A percentile compares a stretch with the other conserved stretches of the same genome.
Conservation (phyloP, 1,139 yeast genomes). For the Yamadazyma taylorii region DNA sequence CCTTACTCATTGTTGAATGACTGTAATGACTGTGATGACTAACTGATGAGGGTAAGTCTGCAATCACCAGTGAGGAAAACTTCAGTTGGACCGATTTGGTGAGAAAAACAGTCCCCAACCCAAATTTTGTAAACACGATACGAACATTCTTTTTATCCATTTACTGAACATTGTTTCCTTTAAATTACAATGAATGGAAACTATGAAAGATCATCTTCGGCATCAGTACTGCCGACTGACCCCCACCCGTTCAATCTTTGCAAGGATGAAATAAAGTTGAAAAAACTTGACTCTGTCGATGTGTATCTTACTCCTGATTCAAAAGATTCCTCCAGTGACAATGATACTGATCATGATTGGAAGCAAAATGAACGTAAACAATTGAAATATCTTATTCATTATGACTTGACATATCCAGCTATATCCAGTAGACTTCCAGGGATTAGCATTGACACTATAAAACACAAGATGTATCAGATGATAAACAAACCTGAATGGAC, state of each 20-base stretch:
- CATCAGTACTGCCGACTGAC: background rate
- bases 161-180: background rate
- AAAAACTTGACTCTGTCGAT: slow-evolving; percentile 4
- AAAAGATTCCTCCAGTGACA: slow-evolving; percentile 16
- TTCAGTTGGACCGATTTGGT: too few relatives aligned
- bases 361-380: slow-evolving; percentile 7
- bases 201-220: background rate
- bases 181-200: background rate
- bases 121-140: too few relatives aligned
- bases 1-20: too few relatives aligned
- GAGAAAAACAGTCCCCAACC: too few relatives aligned
- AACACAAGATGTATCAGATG: slow-evolving; percentile 1
- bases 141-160: too few relatives aligned
- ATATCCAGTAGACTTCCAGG: slow-evolving; percentile 8
- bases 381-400: slow-evolving; percentile 10
- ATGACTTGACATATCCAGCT: slow-evolving; percentile 12
- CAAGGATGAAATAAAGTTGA: background rate
- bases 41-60: too few relatives aligned
- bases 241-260: background rate
- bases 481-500: slow-evolving; percentile 12
- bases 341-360: slow-evolving; percentile 11
- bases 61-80: too few relatives aligned
- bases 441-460: slow-evolving; percentile 1
- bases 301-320: slow-evolving; percentile 18
- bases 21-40: too few relatives aligned